Conservation (phyloP, 345 rosid genomes). For the Arabidopsis thaliana region DNA sequence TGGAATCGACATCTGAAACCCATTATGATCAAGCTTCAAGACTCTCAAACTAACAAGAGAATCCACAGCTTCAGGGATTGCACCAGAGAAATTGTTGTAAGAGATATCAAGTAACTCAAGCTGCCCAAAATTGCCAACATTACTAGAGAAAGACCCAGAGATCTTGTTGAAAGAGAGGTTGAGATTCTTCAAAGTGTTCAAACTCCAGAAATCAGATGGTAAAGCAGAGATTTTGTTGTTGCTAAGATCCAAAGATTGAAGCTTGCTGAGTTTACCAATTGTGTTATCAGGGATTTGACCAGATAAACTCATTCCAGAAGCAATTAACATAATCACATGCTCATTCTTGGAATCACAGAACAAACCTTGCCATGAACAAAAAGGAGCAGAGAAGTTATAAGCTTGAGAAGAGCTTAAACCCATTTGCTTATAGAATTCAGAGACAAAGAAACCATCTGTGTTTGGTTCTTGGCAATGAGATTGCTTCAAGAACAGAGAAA, state of each 20-base stretch:
- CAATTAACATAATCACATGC: constrained; percentile 55
- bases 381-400: constrained; percentile 58
- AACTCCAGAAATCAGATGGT: constrained; percentile 92
- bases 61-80: constrained; percentile 72
- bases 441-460: constrained; percentile 79
- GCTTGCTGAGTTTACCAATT: constrained; percentile 86
- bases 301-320: constrained; percentile 68
- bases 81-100: constrained; percentile 69
- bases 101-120: constrained; percentile 79
- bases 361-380: constrained; percentile 82
- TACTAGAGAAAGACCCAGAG: constrained; percentile 71
- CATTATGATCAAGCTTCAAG: constrained; percentile 66
- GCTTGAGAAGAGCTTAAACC: constrained; percentile 48
- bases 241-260: constrained; percentile 80
- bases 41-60: constrained; percentile 64
- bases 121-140: constrained; percentile 81
- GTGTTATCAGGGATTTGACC: constrained; percentile 84
- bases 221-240: constrained; percentile 76
- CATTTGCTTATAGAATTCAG: constrained; percentile 74
- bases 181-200: constrained; percentile 65
- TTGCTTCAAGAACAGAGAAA: constrained; percentile 63
- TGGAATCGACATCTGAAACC: constrained; percentile 69
- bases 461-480: constrained; percentile 70
- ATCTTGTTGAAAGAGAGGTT: constrained; percentile 78
- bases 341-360: constrained; percentile 62